Evolutionary conservation across 2,329 filamentous ascomycete species (phyloP).

Genomic region (Amesomyces nigricolor): DNA sequence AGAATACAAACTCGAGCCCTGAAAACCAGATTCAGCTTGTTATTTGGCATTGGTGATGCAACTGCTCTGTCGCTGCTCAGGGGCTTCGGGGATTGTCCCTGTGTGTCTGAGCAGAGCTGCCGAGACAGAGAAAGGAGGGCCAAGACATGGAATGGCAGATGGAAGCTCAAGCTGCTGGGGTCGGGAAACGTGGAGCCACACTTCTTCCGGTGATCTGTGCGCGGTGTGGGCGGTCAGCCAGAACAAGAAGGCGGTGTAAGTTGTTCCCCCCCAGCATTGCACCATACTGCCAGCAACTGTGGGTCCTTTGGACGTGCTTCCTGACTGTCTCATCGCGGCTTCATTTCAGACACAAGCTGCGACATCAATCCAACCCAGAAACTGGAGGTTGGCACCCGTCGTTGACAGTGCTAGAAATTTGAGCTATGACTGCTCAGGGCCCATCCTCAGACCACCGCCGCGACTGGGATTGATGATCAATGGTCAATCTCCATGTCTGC

Average conservation of each 20-base stretch:
- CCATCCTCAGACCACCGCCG: not conserved
- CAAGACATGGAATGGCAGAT: too few species aligned
- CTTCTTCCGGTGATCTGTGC: not conserved
- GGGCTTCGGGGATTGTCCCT: not conserved
- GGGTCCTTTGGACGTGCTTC: too few species aligned
- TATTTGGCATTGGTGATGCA: not conserved
- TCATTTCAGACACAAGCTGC: not conserved
- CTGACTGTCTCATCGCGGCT: too few species aligned
- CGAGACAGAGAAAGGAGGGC: not conserved
- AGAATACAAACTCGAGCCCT: too few species aligned
- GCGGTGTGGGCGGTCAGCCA: not conserved
- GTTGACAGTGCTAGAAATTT: not conserved
- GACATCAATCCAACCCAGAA: not conserved
- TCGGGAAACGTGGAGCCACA: not conserved
- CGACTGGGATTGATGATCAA: constrained; percentile 14
- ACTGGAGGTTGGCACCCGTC: not conserved
- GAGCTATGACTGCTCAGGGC: constrained; percentile 1
- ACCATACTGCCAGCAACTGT: not conserved
- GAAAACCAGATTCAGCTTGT: too few species aligned
- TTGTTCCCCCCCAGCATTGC: not conserved
- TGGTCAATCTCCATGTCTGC: constrained; percentile 25
- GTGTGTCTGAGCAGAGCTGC: not conserved
- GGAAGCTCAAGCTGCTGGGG: too few species aligned
- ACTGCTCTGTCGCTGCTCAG: not conserved
- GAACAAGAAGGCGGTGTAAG: constrained; percentile 7